Evolutionary conservation across 148 eudicot genomes (phyloP).

Genomic region (Nepenthes gracilis): DNA sequence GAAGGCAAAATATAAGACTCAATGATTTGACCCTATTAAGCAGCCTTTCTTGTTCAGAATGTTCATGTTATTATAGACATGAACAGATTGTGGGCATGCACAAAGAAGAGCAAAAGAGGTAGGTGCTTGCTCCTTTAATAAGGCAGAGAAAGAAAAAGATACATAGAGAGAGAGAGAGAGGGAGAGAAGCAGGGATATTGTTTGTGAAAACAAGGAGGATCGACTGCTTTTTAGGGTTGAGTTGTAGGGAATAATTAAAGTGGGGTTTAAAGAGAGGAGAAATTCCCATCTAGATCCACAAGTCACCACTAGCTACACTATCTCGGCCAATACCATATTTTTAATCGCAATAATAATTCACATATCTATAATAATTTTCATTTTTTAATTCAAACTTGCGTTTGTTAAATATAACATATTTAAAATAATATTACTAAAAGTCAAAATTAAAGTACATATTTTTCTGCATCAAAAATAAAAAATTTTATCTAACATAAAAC

Average conservation of each 20-base stretch:
- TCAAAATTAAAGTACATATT: too few species aligned
- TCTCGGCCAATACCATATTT: too few species aligned
- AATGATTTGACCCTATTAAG: constrained; percentile 8
- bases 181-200: constrained; percentile 27
- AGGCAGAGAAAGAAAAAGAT: constrained; percentile 7
- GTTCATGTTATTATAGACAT: constrained; percentile 24
- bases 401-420: too few species aligned
- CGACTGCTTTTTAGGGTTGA: constrained; percentile 47
- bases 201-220: constrained; percentile 86
- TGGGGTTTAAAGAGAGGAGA: constrained; percentile 12
- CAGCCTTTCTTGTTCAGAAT: constrained; percentile 16
- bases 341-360: too few species aligned
- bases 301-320: neutral
- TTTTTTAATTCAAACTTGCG: too few species aligned
- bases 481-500: too few species aligned
- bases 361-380: too few species aligned
- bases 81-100: constrained; percentile 7
- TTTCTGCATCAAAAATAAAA: too few species aligned
- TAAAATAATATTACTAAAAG: too few species aligned
- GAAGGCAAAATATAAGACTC: neutral
- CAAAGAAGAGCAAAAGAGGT: constrained; percentile 17
- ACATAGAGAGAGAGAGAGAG: constrained; percentile 11
- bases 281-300: neutral
- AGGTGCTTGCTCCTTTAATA: constrained; percentile 14
- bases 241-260: constrained; percentile 61